Conservation (phyloP, 2,329 filamentous ascomycete species). For the Scytalidium lignicola region DNA sequence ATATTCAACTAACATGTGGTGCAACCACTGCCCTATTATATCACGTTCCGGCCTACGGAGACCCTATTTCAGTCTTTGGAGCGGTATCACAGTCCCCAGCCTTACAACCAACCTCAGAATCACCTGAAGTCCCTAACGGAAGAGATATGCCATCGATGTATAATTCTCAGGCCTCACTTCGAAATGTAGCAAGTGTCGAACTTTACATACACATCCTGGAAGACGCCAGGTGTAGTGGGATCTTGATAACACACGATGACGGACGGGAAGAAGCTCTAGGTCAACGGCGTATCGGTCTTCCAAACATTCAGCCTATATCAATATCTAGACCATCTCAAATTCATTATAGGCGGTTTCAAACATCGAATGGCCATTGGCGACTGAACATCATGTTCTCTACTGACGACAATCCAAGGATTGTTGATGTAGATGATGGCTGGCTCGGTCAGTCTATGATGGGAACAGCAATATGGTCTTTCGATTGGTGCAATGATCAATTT, state of each 20-base stretch:
- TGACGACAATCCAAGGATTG: too few species aligned
- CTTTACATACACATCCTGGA: background rate
- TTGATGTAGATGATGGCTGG: too few species aligned
- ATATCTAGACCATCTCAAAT: background rate
- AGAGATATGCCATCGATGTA: background rate
- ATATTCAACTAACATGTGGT: too few species aligned
- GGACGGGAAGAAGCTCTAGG: slow-evolving; percentile 1
- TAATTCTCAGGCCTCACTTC: background rate
- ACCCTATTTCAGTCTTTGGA: background rate
- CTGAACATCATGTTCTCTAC: too few species aligned
- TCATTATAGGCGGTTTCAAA: background rate
- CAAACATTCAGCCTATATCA: background rate
- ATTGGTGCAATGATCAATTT: too few species aligned
- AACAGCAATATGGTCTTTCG: too few species aligned
- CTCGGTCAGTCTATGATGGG: too few species aligned
- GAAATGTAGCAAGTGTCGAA: background rate
- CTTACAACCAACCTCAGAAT: background rate
- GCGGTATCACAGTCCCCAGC: background rate
- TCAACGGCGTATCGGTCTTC: background rate
- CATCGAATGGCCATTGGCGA: too few species aligned
- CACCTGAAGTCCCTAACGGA: background rate
- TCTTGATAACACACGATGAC: background rate
- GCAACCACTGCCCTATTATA: too few species aligned
- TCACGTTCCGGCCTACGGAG: too few species aligned
- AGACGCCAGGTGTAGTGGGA: background rate